Evolutionary conservation across 108 stramenopile species (phyloP), one percentile per base, ranked within the genome.

Genomic region (Seminavis robusta): DNA sequence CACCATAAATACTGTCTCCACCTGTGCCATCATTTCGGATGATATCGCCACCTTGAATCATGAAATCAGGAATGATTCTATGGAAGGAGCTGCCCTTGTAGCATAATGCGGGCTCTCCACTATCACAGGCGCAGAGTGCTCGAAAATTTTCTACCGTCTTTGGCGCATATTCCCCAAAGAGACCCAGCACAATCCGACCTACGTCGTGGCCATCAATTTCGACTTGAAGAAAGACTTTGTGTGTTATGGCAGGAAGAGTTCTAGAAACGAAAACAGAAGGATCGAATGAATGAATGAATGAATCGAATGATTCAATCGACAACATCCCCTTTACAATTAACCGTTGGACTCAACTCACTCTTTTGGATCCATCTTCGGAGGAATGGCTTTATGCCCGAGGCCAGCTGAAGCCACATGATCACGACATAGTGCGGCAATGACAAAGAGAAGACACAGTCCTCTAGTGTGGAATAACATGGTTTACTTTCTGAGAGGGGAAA

Each of bases 41-140:
- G 64, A 88, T 77, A 51, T 94, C 90, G 37, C 97, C 94, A 40
- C 88, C 90, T 64, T 98, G 97, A 47, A 97, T 63, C 71, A 95
- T 73, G 61, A 98, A 98, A 71, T 92, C 77, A 17, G 98, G 97
- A 47, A 99, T 88, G 67, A 68, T 50, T 38, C 69, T 31, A 59
- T 92, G 90, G 57, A 92, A 85, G 43, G 52, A 74, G 4, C 88
- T 63, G 24, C 68, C 64, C 61, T 69, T 86, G 64, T 90, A 90
- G 42, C 85, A 86, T 4, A 79, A 40, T 54, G 71, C 65, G 17
- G 76, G 90, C 27, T 79, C 69, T 34, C 87, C 90, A 47, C 52
- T 63, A 42, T 83, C 80, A 52, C 94, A 91, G 4, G 76, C 76
- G 56, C 88, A 90, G 17, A 97, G 56, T 17, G 83, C 71, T 47